Percentiles rank a stretch among this genome's conserved stretches.
Conservation (phyloP, 2,329 filamentous ascomycete genomes). For the Fusarium domesticum region DNA sequence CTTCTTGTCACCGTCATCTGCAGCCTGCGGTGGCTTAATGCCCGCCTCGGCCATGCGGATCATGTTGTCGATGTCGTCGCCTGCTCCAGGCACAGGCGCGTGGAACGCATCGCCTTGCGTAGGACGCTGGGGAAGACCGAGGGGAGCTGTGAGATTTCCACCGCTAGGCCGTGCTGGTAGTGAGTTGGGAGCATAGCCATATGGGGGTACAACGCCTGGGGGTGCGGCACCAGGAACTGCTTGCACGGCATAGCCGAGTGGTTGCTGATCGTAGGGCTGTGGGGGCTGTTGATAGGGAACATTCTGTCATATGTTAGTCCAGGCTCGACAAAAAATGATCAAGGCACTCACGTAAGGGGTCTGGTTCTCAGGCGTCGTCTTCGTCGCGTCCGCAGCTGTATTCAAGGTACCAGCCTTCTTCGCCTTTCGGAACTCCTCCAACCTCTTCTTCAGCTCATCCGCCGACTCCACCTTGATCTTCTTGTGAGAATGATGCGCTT, state of each 20-base stretch:
- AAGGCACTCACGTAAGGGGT: conserved; percentile 55
- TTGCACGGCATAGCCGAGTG: conserved; percentile 27
- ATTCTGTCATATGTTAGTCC: conserved; percentile 34
- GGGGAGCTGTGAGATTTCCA: conserved; percentile 35
- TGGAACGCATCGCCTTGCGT: conserved; percentile 34
- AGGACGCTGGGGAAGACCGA: conserved; percentile 46
- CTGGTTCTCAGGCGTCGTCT: conserved; percentile 44
- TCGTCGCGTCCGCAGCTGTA: conserved; percentile 41
- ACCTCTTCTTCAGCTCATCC: conserved; percentile 74
- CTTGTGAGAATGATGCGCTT: conserved; percentile 64
- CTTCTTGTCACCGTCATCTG: conserved; percentile 61
- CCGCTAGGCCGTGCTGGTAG: conserved; percentile 46
- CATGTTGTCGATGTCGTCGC: conserved; percentile 63
- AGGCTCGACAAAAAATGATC: accelerated
- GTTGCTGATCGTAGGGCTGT: conserved; percentile 20
- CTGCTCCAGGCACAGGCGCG: conserved; percentile 31
- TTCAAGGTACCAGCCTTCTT: conserved; percentile 55
- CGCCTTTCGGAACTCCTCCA: conserved; percentile 73
- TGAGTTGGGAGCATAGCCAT: conserved; percentile 39
- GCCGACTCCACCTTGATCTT: conserved; percentile 71
- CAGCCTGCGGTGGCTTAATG: conserved; percentile 43
- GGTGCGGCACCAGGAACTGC: conserved; percentile 1
- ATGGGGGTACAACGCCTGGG: conserved; percentile 23
- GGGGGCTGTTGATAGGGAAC: conserved; percentile 37
- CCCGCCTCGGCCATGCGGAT: conserved; percentile 64